Conservation (phyloP, 2,329 filamentous ascomycete genomes). For the Alternaria sp. region DNA sequence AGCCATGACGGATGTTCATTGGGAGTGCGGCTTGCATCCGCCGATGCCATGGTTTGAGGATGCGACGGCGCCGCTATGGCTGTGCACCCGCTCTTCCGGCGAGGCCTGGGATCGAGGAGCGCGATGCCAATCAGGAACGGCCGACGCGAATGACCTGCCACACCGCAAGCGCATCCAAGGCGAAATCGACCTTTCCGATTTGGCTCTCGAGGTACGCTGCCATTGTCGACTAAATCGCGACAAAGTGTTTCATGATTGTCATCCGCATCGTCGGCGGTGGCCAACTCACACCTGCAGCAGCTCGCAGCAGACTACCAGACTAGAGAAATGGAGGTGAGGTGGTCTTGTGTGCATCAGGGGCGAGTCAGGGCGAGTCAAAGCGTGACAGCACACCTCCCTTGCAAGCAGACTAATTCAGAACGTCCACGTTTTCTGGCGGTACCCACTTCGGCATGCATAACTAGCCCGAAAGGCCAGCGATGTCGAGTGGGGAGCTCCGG, state of each 20-base stretch:
- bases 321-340: conserved; percentile 35
- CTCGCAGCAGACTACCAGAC: conserved; percentile 30
- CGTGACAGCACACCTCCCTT: conserved; percentile 49
- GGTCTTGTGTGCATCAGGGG: conserved; percentile 30
- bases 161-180: conserved; percentile 24
- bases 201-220: conserved; percentile 16
- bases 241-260: conserved; percentile 22
- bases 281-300: conserved; percentile 39
- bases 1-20: conserved; percentile 39
- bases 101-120: conserved; percentile 24
- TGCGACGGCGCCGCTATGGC: conserved; percentile 39
- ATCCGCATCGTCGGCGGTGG: conserved; percentile 23
- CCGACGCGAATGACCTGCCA: conserved; percentile 23
- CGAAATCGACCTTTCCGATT: conserved; percentile 12
- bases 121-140: conserved; percentile 38
- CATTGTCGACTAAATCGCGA: conserved; percentile 18
- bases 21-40: conserved; percentile 29
- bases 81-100: conserved; percentile 44
- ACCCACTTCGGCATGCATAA: conserved; percentile 40
- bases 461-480: conserved; percentile 36
- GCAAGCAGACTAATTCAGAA: conserved; percentile 38
- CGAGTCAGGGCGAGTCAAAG: conserved; percentile 46
- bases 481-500: conserved; percentile 40
- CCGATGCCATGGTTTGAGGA: conserved; percentile 34
- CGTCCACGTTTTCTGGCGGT: conserved; percentile 48